Evolutionary conservation across 805 yeast genomes (phyloP).

Genomic region (Pichia manshurica): DNA sequence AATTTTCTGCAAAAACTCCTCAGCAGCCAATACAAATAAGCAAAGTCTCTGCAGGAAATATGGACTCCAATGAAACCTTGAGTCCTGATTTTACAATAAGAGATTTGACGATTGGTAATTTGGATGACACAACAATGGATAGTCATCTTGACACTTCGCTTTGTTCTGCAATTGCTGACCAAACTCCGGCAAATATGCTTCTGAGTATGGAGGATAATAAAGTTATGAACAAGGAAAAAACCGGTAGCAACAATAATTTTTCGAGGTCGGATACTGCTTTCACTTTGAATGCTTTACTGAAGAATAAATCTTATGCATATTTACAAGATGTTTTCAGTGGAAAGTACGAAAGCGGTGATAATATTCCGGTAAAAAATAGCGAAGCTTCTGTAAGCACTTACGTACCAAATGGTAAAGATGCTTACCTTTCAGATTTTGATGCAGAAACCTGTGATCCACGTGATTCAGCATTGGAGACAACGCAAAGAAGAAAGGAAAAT

Average conservation of each 20-base stretch:
- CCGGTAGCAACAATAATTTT: not conserved
- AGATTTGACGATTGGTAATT: constrained; percentile 4
- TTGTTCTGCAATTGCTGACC: constrained; percentile 25
- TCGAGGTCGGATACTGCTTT: constrained; percentile 1
- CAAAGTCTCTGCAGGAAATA: too few species aligned
- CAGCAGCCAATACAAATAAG: not conserved
- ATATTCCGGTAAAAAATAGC: too few species aligned
- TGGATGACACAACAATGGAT: not conserved
- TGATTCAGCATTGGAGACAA: not conserved
- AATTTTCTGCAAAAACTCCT: not conserved
- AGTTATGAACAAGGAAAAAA: not conserved
- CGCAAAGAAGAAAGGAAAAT: too few species aligned
- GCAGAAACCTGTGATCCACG: not conserved
- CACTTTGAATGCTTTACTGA: constrained; percentile 4
- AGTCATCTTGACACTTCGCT: constrained; percentile 17
- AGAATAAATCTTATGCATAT: constrained; percentile 36
- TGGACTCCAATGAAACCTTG: not conserved
- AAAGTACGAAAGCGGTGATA: constrained; percentile 11
- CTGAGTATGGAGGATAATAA: constrained; percentile 3
- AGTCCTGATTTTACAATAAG: constrained; percentile 11
- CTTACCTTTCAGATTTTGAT: too few species aligned
- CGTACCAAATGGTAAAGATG: too few species aligned
- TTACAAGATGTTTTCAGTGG: constrained; percentile 34
- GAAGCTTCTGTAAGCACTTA: too few species aligned
- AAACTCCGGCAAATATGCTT: constrained; percentile 7